A percentile compares a stretch with the other conserved stretches of the same genome.
phyloP scores from a whole-genome alignment of 225 moss, liverwort and hornwort species.

The Sphagnum tenellum region DNA sequence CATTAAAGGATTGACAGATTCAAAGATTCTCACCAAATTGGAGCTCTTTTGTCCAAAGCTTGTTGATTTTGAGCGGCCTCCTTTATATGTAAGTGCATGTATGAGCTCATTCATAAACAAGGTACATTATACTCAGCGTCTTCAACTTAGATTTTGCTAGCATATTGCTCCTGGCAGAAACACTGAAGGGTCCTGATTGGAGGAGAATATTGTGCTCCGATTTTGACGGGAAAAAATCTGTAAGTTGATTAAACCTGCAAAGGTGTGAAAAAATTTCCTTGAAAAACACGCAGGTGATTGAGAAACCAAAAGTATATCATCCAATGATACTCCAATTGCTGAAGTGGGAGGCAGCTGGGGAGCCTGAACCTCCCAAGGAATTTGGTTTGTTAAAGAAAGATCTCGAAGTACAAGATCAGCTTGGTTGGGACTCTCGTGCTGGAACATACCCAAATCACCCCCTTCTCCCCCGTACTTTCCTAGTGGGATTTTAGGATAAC shows the following conservation, averaged over 20 bases:
- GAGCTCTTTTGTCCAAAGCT: constrained; percentile 57
- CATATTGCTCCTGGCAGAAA: too few relatives aligned
- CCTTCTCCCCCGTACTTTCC: constrained; percentile 30
- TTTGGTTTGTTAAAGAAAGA: constrained; percentile 37
- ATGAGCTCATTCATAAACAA: neutral
- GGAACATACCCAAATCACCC: constrained; percentile 19
- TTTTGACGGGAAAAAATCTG: too few relatives aligned
- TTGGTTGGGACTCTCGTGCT: constrained; percentile 2
- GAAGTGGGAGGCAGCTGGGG: constrained; percentile 37
- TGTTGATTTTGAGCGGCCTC: constrained; percentile 30
- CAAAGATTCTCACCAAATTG: constrained; percentile 39
- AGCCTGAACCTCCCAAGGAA: constrained; percentile 23
- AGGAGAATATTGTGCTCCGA: too few relatives aligned
- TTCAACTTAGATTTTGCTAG: too few relatives aligned
- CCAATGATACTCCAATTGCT: constrained; percentile 45
- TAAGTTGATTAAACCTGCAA: too few relatives aligned
- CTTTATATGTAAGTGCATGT: constrained; percentile 22
- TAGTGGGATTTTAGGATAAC: constrained; percentile 6
- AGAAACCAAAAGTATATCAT: constrained; percentile 17
- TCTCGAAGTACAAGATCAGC: constrained; percentile 9
- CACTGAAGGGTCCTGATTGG: too few relatives aligned
- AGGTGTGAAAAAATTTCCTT: neutral
- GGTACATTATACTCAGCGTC: neutral
- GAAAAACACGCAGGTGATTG: constrained; percentile 18
- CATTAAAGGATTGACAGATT: constrained; percentile 31